Conservation (phyloP, 306 rosid species). For the Acmispon strigosus region DNA sequence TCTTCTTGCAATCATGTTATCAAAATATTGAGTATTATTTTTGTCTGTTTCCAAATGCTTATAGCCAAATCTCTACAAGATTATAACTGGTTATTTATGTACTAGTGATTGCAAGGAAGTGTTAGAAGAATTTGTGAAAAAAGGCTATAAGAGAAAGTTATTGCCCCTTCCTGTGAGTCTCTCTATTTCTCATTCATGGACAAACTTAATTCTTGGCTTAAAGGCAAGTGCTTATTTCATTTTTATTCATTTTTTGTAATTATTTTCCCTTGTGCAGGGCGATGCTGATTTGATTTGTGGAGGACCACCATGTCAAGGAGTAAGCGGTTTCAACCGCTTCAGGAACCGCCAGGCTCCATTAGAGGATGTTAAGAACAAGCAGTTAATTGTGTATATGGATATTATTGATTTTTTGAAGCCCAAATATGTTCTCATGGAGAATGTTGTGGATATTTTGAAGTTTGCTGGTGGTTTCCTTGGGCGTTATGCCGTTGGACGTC, state of each 20-base stretch:
- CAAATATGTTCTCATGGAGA: conserved; percentile 70
- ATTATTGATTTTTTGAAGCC: conserved; percentile 56
- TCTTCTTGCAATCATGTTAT: not conserved
- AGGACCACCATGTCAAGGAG: conserved; percentile 91
- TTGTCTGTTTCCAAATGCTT: not conserved
- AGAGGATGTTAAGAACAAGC: conserved; percentile 54
- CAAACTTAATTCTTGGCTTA: not conserved
- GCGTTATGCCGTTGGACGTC: conserved; percentile 74
- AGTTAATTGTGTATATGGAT: conserved; percentile 58
- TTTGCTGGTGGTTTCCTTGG: conserved; percentile 69
- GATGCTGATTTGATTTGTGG: conserved; percentile 80
- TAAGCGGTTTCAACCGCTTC: conserved; percentile 80
- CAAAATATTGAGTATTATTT: not conserved
- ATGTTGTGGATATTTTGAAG: conserved; percentile 66
- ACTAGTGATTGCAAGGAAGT: conserved; percentile 32
- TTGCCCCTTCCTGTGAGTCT: conserved; percentile 43
- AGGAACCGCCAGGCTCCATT: conserved; percentile 43
- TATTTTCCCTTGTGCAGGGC: conserved; percentile 37
- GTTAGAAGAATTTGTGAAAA: conserved; percentile 26
- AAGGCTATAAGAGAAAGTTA: conserved; percentile 27
- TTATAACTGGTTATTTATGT: conserved; percentile 4
- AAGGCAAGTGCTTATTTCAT: not conserved
- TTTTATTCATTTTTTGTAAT: not conserved
- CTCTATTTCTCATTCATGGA: not conserved
- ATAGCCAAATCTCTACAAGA: not conserved